Evolutionary conservation across 2,329 filamentous ascomycete genomes (phyloP).

Genomic region (Diaporthe ampelina): DNA sequence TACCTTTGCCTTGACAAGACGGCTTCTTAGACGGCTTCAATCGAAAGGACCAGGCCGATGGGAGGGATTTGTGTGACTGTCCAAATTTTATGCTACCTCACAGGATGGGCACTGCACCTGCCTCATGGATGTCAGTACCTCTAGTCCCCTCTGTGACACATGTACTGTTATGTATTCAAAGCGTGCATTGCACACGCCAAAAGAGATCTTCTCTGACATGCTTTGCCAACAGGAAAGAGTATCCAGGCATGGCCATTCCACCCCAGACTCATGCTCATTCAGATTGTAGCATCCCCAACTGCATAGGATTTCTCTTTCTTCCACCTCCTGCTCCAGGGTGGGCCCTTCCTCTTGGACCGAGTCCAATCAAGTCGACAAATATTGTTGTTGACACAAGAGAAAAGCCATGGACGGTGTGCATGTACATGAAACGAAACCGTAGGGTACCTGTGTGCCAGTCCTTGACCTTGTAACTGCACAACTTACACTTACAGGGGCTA

Average conservation of each 20-base stretch:
- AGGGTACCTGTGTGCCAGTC: neutral
- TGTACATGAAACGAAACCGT: neutral
- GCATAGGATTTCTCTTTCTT: too few relatives aligned
- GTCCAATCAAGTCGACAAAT: neutral
- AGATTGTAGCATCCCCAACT: neutral
- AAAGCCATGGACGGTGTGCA: neutral
- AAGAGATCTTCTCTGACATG: too few relatives aligned
- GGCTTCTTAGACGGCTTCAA: neutral
- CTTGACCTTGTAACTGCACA: neutral
- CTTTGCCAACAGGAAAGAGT: too few relatives aligned
- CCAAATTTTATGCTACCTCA: neutral
- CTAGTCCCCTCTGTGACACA: neutral
- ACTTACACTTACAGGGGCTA: neutral
- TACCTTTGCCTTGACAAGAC: neutral
- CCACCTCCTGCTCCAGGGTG: too few relatives aligned
- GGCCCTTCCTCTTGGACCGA: too few relatives aligned
- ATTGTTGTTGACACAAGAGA: neutral
- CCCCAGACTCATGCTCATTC: neutral
- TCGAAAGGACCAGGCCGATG: conserved; percentile 23
- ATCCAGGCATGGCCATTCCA: too few relatives aligned
- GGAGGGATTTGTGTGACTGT: conserved; percentile 28
- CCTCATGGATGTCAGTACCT: neutral
- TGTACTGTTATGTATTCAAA: neutral
- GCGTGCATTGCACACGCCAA: too few relatives aligned
- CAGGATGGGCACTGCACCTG: neutral